Evolutionary conservation across 116 monocot species (phyloP), one percentile per base, ranked within the genome.

Genomic region (Iris pallida): DNA sequence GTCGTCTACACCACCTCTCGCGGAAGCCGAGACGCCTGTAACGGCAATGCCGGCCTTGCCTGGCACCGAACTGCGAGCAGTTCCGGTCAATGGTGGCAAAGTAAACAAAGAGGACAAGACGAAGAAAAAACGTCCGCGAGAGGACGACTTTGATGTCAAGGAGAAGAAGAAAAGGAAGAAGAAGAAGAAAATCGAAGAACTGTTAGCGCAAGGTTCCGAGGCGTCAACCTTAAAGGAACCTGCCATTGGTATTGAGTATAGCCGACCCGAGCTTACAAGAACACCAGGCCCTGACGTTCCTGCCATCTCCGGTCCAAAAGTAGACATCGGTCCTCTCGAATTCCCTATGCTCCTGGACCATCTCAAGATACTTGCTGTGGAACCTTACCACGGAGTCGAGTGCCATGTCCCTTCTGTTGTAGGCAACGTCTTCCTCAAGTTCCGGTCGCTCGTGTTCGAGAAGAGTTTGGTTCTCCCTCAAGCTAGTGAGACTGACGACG

Each of bases 361-460:
- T 45, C 19, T 94, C 61, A 51, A 52, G 6, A 46, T 70, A 0
- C 78, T 94, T 4, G 87, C 94, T 3, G 70, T 90, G 7, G 75
- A 85, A 70, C 87, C 87, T 3, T 85, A 77, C 68, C 61, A 79
- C 7, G 87, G 72, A n/a, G 14, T 58, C 40, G 83, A 87, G 0
- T 74, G 74, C 14, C 42, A 64, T 18, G 82, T 78, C 8, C 73
- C 81, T 0, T 4, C 49, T 4, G 44, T 73, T 10, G 80, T 75
- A 7, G 76, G 68, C 44, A 42, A 75, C 45, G 74, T 79, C 7
- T 58, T 90, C 53, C 79, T 85, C 76, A 70, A 57, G 17, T 94
- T 87, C 48, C 90, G 90, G 4, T 78, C 81, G 0, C 70, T 74
- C 20, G 80, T 83, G 17, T 90, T 76, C 61, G 81, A 81, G 72